Evolutionary conservation across 371 early-diverging fungal genomes (phyloP).

Genomic region (Mortierella sp.): DNA sequence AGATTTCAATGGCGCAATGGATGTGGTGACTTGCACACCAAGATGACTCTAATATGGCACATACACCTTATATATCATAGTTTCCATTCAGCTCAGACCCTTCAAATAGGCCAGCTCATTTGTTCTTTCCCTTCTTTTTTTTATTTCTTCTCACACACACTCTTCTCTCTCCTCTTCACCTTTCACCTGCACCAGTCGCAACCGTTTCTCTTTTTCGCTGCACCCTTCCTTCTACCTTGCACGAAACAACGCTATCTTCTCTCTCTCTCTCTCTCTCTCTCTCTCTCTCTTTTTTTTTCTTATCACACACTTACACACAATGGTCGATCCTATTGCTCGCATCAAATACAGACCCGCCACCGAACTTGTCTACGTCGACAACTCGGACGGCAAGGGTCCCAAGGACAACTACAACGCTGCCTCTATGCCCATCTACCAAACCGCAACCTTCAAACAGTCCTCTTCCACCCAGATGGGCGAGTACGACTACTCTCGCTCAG

Average conservation of each 20-base stretch:
- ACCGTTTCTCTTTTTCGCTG: background rate
- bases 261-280: background rate
- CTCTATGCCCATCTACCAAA: conserved; percentile 96
- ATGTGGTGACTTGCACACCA: background rate
- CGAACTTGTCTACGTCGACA: conserved; percentile 89
- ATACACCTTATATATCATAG: background rate
- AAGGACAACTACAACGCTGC: conserved; percentile 92
- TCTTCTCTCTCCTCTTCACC: background rate
- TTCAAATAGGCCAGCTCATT: background rate
- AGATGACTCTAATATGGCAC: background rate
- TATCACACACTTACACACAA: conserved; percentile 13
- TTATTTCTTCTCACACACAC: conserved; percentile 5
- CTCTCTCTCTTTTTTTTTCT: background rate
- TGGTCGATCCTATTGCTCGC: conserved; percentile 57
- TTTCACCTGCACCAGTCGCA: background rate
- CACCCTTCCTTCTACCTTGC: background rate
- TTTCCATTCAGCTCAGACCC: background rate
- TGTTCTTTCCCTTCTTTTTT: background rate
- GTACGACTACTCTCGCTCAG: conserved; percentile 93
- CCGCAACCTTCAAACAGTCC: conserved; percentile 96
- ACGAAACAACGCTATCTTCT: background rate
- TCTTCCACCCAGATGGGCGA: conserved; percentile 86
- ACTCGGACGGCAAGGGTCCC: conserved; percentile 65
- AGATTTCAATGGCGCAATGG: background rate
- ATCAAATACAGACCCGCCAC: conserved; percentile 87